These are phyloP conservation scores for Ceratocystis cacaofunesta DNA, from an alignment of 2,329 filamentous ascomycete species.

Conservation along the genomic window DNA sequence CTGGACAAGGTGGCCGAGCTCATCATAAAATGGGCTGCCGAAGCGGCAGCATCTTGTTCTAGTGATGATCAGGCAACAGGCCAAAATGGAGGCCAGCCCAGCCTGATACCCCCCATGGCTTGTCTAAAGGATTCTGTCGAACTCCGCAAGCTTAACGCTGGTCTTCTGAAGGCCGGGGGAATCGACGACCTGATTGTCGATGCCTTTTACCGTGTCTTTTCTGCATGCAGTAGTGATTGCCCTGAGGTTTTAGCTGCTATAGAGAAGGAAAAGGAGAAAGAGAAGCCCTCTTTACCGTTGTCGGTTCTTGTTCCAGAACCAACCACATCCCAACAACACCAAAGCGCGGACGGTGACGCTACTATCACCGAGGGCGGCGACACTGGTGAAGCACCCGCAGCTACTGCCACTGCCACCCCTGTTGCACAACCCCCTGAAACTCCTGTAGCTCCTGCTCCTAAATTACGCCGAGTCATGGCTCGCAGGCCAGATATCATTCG, in stretches of 20 bases:
- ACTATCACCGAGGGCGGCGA: slow-evolving; percentile 21
- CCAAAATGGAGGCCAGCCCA: not conserved
- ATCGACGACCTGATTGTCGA: slow-evolving; percentile 94
- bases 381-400: slow-evolving; percentile 18
- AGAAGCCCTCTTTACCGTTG: slow-evolving; percentile 22
- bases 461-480: slow-evolving; percentile 31
- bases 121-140: slow-evolving; percentile 45
- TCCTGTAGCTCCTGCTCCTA: slow-evolving; percentile 18
- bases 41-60: not conserved
- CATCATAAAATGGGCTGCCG: slow-evolving; percentile 37
- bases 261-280: slow-evolving; percentile 24
- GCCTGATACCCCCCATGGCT: slow-evolving; percentile 27
- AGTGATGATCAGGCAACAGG: not conserved
- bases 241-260: slow-evolving; percentile 7
- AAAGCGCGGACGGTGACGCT: slow-evolving; percentile 4
- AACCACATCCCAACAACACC: not conserved
- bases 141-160: slow-evolving; percentile 61
- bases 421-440: not conserved
- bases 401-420: not conserved
- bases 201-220: slow-evolving; percentile 46
- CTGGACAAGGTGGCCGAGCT: slow-evolving; percentile 42
- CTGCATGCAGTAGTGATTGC: slow-evolving; percentile 9
- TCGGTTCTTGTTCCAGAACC: not conserved
- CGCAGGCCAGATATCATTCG: slow-evolving; percentile 43
- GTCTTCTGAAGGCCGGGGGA: slow-evolving; percentile 66